These are phyloP conservation scores for Dryadomyces quercivorus DNA, from an alignment of 2,329 filamentous ascomycete genomes.

Conservation along the genomic window DNA sequence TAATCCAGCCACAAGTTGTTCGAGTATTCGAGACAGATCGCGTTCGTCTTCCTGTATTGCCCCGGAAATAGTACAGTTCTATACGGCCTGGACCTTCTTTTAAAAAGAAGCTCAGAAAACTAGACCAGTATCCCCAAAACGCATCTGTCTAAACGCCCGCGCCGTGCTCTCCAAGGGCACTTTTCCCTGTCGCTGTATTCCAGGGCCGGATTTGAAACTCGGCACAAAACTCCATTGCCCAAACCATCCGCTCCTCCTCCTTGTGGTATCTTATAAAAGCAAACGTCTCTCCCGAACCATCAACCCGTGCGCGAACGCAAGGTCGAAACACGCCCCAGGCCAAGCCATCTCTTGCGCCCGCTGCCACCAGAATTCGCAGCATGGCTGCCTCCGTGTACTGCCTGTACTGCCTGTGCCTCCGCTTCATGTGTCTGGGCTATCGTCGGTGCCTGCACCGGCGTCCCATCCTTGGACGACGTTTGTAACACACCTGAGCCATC, in stretches of 20 bases:
- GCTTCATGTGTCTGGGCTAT: neutral
- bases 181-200: neutral
- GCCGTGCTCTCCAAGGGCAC: too few relatives aligned
- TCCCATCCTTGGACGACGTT: neutral
- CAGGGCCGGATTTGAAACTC: neutral
- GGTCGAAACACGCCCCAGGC: conserved; percentile 19
- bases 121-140: too few relatives aligned
- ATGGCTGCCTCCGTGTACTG: neutral
- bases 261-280: neutral
- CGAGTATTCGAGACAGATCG: too few relatives aligned
- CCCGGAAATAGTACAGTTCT: too few relatives aligned
- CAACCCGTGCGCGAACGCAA: conserved; percentile 17
- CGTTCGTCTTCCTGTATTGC: too few relatives aligned
- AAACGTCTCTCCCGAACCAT: neutral
- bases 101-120: too few relatives aligned
- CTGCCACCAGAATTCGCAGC: neutral
- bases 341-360: conserved; percentile 19
- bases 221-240: neutral
- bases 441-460: neutral
- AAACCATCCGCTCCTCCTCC: too few relatives aligned
- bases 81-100: too few relatives aligned
- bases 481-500: neutral
- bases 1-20: too few relatives aligned
- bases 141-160: too few relatives aligned
- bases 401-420: neutral